phyloP scores from a whole-genome alignment of 495 filamentous ascomycete genomes.

The Letharia columbiana region DNA sequence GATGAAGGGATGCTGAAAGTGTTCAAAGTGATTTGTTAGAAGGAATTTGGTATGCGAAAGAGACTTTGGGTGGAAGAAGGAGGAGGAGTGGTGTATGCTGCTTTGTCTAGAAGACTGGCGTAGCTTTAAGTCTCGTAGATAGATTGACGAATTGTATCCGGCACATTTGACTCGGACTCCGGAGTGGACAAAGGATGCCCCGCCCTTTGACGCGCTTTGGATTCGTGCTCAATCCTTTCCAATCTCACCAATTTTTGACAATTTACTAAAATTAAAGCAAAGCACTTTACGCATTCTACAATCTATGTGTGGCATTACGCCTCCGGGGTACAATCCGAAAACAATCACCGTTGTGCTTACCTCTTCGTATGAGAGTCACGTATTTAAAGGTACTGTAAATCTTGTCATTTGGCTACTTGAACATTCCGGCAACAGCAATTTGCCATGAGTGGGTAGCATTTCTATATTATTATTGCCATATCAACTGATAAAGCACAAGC shows the following conservation, averaged over 20 bases:
- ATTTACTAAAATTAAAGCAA: no score
- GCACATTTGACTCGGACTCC: neutral
- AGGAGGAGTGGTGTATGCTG: neutral
- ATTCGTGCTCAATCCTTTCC: no score
- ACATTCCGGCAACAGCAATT: neutral
- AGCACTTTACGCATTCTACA: no score
- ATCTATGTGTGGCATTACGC: neutral
- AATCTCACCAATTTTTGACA: no score
- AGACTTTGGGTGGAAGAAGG: neutral
- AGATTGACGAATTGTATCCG: neutral
- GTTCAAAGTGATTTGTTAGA: neutral
- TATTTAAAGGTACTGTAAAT: neutral
- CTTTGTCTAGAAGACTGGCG: neutral
- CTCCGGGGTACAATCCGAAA: neutral
- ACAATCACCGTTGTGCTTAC: neutral
- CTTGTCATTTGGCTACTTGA: neutral
- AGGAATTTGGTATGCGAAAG: no score
- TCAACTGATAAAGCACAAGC: slow-evolving; percentile 93
- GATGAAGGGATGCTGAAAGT: neutral
- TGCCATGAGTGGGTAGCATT: neutral
- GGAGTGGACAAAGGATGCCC: neutral
- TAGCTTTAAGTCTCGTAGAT: neutral
- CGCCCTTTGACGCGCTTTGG: neutral
- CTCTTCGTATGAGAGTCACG: neutral
- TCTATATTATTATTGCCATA: neutral